phyloP scores from a whole-genome alignment of 2,329 filamentous ascomycete genomes.

The Botryotinia globosa region DNA sequence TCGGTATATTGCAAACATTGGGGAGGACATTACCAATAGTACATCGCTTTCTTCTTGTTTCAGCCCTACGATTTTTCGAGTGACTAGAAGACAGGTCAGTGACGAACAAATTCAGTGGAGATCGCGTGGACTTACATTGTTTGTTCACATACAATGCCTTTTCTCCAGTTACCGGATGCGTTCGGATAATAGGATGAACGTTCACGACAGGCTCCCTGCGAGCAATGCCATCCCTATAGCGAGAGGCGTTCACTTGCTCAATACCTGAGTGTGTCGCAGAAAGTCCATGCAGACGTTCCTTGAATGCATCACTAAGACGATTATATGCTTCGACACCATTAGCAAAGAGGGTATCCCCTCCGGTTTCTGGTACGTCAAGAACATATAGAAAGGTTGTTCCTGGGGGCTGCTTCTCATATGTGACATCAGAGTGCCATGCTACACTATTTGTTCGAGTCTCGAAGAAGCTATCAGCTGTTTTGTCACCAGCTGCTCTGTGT shows the following conservation, averaged over 20 bases:
- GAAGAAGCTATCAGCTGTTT: conserved; percentile 60
- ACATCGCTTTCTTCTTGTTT: conserved; percentile 85
- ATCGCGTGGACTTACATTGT: conserved; percentile 58
- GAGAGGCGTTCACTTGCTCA: conserved; percentile 73
- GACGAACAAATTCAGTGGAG: not conserved
- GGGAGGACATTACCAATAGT: conserved; percentile 47
- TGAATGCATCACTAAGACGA: conserved; percentile 74
- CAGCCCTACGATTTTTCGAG: conserved; percentile 73
- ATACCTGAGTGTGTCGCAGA: conserved; percentile 77
- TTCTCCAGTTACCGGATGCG: conserved; percentile 78
- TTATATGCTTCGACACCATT: conserved; percentile 80
- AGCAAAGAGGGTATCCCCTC: conserved; percentile 81
- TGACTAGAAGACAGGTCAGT: conserved; percentile 52
- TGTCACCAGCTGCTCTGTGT: conserved; percentile 67
- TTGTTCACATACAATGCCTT: conserved; percentile 82
- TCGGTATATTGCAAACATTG: not conserved
- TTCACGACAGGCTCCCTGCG: conserved; percentile 72
- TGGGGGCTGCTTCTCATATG: conserved; percentile 83
- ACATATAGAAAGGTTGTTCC: conserved; percentile 88
- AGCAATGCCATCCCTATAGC: conserved; percentile 65
- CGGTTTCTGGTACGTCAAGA: conserved; percentile 75
- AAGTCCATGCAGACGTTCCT: conserved; percentile 75
- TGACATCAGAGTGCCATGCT: conserved; percentile 87
- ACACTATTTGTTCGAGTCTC: conserved; percentile 72
- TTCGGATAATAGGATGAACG: conserved; percentile 75